Evolutionary conservation across 768 basidiomycete genomes (phyloP).

Genomic region (Cantharellus anzutake): DNA sequence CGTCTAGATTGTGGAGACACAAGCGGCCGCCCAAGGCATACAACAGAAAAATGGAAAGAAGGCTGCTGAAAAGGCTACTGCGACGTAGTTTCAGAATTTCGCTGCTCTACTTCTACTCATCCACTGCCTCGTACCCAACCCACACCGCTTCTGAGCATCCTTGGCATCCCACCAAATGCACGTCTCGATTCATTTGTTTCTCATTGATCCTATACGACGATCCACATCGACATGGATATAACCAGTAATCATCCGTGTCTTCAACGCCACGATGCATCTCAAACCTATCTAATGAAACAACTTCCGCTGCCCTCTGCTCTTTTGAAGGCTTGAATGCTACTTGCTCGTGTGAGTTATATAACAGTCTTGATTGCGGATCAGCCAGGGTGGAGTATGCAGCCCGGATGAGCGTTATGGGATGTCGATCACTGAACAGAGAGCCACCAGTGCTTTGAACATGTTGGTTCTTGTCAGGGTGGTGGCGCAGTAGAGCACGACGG

Average conservation of each 20-base stretch:
- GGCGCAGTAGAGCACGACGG: conserved; percentile 39
- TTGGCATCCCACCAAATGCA: conserved; percentile 51
- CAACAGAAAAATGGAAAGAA: conserved; percentile 15
- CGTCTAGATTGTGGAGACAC: conserved; percentile 43
- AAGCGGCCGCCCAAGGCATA: conserved; percentile 33
- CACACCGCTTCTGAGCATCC: conserved; percentile 70
- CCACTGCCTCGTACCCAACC: conserved; percentile 51
- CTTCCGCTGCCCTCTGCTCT: conserved; percentile 43
- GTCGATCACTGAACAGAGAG: conserved; percentile 5
- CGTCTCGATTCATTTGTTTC: conserved; percentile 44
- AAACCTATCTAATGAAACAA: conserved; percentile 43
- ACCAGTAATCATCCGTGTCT: conserved; percentile 23
- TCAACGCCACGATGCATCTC: conserved; percentile 18
- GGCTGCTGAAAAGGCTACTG: neutral
- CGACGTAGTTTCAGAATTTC: conserved; percentile 15
- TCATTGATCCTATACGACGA: conserved; percentile 40
- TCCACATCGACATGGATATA: conserved; percentile 54
- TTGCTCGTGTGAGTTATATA: conserved; percentile 17
- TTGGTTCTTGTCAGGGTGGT: conserved; percentile 42
- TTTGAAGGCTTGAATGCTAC: neutral
- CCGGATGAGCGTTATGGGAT: conserved; percentile 24
- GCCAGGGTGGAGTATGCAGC: conserved; percentile 49
- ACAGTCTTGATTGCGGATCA: conserved; percentile 25
- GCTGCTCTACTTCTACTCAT: conserved; percentile 25
- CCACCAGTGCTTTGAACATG: conserved; percentile 15